A percentile compares a stretch with the other conserved stretches of the same genome.
Evolutionary conservation across 1,284 basidiomycete genomes (phyloP).

Genomic region (Puccinia hordei): DNA sequence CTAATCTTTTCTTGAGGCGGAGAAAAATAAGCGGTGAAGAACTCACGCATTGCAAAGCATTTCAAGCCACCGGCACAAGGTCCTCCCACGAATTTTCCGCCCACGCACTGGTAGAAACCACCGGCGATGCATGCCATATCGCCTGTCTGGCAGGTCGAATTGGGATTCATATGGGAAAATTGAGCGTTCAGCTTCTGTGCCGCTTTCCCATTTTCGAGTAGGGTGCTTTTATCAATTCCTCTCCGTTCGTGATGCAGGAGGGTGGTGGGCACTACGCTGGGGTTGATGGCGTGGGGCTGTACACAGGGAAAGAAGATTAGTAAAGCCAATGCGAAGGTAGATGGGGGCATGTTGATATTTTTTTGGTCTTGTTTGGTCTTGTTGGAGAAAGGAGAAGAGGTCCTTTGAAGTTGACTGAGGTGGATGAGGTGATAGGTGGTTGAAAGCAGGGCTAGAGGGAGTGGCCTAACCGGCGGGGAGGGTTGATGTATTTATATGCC

Average conservation of each 20-base stretch:
- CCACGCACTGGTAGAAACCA: conserved; percentile 41
- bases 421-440: not conserved
- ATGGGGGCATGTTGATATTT: not conserved
- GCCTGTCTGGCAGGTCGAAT: conserved; percentile 34
- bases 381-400: not conserved
- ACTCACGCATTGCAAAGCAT: conserved; percentile 46
- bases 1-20: not conserved
- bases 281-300: not conserved
- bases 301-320: not conserved
- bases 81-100: conserved; percentile 33
- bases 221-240: conserved; percentile 11
- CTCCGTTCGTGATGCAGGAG: conserved; percentile 9
- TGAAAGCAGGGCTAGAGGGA: no score
- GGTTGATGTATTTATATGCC: not conserved
- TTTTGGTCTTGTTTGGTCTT: not conserved
- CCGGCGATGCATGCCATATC: conserved; percentile 45
- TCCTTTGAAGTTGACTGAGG: not conserved
- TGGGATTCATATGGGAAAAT: conserved; percentile 18
- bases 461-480: no score
- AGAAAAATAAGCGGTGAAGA: not conserved
- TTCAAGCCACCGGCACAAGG: conserved; percentile 29
- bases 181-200: conserved; percentile 46
- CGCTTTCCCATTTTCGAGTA: conserved; percentile 40
- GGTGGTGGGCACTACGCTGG: not conserved
- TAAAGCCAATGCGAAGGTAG: not conserved